phyloP scores from a whole-genome alignment of 768 basidiomycete species.

The Leccinum incarnatum region DNA sequence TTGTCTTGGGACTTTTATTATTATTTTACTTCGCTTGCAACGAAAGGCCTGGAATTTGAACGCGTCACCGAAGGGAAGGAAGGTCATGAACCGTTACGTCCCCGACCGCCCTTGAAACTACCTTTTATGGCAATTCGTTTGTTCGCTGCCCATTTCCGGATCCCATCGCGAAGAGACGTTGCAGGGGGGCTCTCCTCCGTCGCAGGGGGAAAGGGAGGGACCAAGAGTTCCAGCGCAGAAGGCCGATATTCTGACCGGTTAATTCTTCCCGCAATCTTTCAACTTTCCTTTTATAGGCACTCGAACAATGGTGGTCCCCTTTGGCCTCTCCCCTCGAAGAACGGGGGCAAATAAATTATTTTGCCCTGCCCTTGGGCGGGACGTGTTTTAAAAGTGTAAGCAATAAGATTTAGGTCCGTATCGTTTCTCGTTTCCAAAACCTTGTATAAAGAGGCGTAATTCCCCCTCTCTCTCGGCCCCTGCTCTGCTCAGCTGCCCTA shows the following conservation, averaged over 20 bases:
- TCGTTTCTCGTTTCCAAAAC: constrained; percentile 22
- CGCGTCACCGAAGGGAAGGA: constrained; percentile 29
- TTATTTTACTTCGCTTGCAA: constrained; percentile 27
- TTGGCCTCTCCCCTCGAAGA: constrained; percentile 18
- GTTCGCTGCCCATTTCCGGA: constrained; percentile 35
- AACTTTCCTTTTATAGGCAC: constrained; percentile 31
- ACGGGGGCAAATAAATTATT: not conserved
- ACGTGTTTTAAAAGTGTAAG: constrained; percentile 26
- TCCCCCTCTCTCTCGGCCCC: constrained; percentile 28
- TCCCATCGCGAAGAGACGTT: constrained; percentile 23
- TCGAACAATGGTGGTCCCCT: constrained; percentile 31
- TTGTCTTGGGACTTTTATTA: constrained; percentile 13
- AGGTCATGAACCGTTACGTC: constrained; percentile 29
- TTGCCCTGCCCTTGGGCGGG: constrained; percentile 21
- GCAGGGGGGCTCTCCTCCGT: constrained; percentile 16
- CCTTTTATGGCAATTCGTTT: constrained; percentile 37
- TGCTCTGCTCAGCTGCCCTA: constrained; percentile 27
- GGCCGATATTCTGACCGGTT: constrained; percentile 30
- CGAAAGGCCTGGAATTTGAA: constrained; percentile 22
- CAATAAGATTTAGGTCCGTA: constrained; percentile 28
- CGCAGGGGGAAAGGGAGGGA: constrained; percentile 20
- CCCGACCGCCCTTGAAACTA: constrained; percentile 36
- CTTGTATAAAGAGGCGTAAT: constrained; percentile 33
- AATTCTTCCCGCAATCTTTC: constrained; percentile 28
- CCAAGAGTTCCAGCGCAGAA: constrained; percentile 35